phyloP scores from a whole-genome alignment of 768 basidiomycete species.

The Sistotremastrum suecicum region DNA sequence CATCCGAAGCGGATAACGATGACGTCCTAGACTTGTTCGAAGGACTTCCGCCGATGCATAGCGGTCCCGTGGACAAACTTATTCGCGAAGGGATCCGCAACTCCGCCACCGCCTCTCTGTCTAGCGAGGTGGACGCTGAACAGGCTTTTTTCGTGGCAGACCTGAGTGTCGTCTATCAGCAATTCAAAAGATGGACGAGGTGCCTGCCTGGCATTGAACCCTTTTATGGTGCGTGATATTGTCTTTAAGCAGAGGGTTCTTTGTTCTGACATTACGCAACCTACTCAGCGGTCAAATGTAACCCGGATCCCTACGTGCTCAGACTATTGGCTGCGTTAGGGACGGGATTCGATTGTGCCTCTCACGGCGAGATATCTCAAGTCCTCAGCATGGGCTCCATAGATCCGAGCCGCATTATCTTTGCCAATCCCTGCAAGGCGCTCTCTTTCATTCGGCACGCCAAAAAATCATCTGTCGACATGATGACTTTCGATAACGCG shows the following conservation, averaged over 20 bases:
- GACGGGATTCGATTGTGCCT: conserved; percentile 94
- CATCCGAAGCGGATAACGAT: too few relatives aligned
- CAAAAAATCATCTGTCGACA: conserved; percentile 62
- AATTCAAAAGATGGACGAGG: conserved; percentile 70
- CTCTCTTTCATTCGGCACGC: conserved; percentile 84
- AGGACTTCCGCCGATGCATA: too few relatives aligned
- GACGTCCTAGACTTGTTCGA: too few relatives aligned
- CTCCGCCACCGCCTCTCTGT: conserved; percentile 3
- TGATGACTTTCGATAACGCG: conserved; percentile 97
- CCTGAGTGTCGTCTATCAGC: conserved; percentile 72
- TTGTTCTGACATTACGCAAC: conserved; percentile 11
- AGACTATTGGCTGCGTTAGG: conserved; percentile 84
- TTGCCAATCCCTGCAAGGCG: conserved; percentile 98
- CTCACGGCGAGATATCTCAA: conserved; percentile 78
- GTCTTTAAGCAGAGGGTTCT: conserved; percentile 1
- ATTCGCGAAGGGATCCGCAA: not conserved
- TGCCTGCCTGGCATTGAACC: conserved; percentile 79
- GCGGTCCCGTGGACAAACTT: too few relatives aligned
- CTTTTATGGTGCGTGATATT: conserved; percentile 63
- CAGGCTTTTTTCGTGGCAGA: conserved; percentile 96
- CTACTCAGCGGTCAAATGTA: conserved; percentile 82
- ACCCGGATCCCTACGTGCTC: conserved; percentile 91
- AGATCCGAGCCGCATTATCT: conserved; percentile 75
- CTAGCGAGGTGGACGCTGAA: conserved; percentile 55
- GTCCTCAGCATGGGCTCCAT: conserved; percentile 66